Evolutionary conservation across 768 basidiomycete genomes (phyloP), one percentile per base, ranked within the genome.

Genomic region (Agaricus sinodeliciosus): DNA sequence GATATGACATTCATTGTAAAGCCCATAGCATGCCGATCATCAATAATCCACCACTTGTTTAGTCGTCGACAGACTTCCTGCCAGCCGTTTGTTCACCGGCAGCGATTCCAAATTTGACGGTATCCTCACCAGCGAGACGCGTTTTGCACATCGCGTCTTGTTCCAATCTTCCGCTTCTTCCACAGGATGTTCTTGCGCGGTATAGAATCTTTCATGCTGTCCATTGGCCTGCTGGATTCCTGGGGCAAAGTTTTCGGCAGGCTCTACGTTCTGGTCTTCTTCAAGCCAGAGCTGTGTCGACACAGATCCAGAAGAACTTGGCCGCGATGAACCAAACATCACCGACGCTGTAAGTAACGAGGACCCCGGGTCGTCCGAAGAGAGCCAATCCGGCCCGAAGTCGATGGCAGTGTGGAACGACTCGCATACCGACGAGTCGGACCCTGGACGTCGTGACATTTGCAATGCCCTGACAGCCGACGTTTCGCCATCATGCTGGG

Each of bases 91-190:
- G 52, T 31, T 40, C 15, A 55, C 54, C 28, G 42, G 54, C 36
- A 37, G 55, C 39, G 43, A 51, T 37, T 66, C 61, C 49, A 79
- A 66, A 57, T 69, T 65, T 9, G 86, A 80, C 19, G 90, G 89
- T 22, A 91, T 65, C 54, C 79, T 77, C 41, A 91, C 86, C 40
- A 93, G 72, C 9, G 90, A 93, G 8, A 93, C 91, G 8, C 90
- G 84, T 59, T 90, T 87, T 12, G 88, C 90, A 34, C 84, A 86
- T 44, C 85, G 82, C 1, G 91, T 94, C 65, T 83, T 83, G 67
- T 89, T 74, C 91, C 91, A 94, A 48, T 86, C 85, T 64, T 92
- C 90, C n/a, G 91, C 90, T 65, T 85, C 76, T 64, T 91, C 88
- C 42, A 78, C 76, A 25, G 65, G 64, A 18, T 62, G 69, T 60